Evolutionary conservation across 1,139 yeast species (phyloP).

Genomic region (Arxiozyma bovina): DNA sequence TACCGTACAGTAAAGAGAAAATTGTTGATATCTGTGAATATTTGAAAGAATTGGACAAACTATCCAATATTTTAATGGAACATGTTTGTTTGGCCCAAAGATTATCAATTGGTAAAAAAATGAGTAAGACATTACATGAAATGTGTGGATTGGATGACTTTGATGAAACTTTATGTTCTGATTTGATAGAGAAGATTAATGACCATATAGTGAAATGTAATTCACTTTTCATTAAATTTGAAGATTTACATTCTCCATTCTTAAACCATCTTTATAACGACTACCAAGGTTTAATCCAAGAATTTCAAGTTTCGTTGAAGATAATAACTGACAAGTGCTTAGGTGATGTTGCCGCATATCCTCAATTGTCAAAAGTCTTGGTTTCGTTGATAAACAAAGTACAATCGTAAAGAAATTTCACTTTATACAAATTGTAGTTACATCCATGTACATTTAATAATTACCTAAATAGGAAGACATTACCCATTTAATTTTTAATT

Average conservation of each 20-base stretch:
- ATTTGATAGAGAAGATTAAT: conserved; percentile 17
- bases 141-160: conserved; percentile 22
- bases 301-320: conserved; percentile 24
- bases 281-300: conserved; percentile 24
- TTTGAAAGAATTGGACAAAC: conserved; percentile 20
- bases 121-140: conserved; percentile 22
- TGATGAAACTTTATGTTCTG: conserved; percentile 17
- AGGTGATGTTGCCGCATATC: conserved; percentile 12
- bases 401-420: not conserved
- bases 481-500: not conserved
- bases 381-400: not conserved
- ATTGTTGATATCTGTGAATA: conserved; percentile 25
- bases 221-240: conserved; percentile 12
- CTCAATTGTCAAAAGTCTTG: conserved; percentile 10
- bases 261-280: conserved; percentile 24
- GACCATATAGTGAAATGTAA: conserved; percentile 12
- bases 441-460: not conserved
- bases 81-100: conserved; percentile 16
- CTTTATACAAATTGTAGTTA: not conserved
- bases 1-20: conserved; percentile 19
- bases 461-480: not conserved
- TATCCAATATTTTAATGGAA: conserved; percentile 14
- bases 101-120: conserved; percentile 15
- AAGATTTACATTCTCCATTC: conserved; percentile 22
- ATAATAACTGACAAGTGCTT: conserved; percentile 23